These are phyloP conservation scores for Salicornia ramosissima DNA, from an alignment of 148 eudicot species.

Conservation along the genomic window DNA sequence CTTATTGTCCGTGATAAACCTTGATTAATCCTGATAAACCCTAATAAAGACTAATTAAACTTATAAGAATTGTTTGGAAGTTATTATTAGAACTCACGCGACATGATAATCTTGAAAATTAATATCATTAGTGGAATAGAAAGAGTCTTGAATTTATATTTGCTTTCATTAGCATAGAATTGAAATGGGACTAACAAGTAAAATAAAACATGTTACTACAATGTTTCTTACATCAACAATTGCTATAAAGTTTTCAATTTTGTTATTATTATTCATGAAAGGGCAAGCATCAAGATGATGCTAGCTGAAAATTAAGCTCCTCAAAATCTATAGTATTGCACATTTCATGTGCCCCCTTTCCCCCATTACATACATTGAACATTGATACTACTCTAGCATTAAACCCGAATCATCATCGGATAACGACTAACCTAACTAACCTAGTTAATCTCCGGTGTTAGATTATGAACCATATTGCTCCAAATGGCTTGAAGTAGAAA, in stretches of 20 bases:
- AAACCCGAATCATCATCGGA: slow-evolving; percentile 21
- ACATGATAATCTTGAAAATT: too few relatives aligned
- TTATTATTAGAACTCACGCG: too few relatives aligned
- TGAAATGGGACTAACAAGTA: too few relatives aligned
- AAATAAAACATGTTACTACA: too few relatives aligned
- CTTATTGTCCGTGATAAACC: too few relatives aligned
- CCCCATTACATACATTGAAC: slow-evolving; percentile 24
- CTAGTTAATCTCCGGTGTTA: slow-evolving; percentile 22
- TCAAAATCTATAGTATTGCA: slow-evolving; percentile 18
- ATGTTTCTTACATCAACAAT: too few relatives aligned
- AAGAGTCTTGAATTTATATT: too few relatives aligned
- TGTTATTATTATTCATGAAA: slow-evolving; percentile 19
- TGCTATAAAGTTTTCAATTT: background rate
- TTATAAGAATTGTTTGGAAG: too few relatives aligned
- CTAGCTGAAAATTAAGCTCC: slow-evolving; percentile 21
- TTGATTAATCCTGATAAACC: too few relatives aligned
- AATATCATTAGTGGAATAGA: too few relatives aligned
- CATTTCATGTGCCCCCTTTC: slow-evolving; percentile 12
- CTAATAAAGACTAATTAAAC: too few relatives aligned
- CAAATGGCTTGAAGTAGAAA: background rate
- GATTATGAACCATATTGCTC: slow-evolving; percentile 16
- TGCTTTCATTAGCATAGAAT: too few relatives aligned
- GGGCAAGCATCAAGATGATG: slow-evolving; percentile 25
- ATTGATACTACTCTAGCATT: slow-evolving; percentile 15
- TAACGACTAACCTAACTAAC: slow-evolving; percentile 15